These are phyloP conservation scores for Colletotrichum endophyticum DNA, from an alignment of 2,329 filamentous ascomycete genomes.

Conservation along the genomic window DNA sequence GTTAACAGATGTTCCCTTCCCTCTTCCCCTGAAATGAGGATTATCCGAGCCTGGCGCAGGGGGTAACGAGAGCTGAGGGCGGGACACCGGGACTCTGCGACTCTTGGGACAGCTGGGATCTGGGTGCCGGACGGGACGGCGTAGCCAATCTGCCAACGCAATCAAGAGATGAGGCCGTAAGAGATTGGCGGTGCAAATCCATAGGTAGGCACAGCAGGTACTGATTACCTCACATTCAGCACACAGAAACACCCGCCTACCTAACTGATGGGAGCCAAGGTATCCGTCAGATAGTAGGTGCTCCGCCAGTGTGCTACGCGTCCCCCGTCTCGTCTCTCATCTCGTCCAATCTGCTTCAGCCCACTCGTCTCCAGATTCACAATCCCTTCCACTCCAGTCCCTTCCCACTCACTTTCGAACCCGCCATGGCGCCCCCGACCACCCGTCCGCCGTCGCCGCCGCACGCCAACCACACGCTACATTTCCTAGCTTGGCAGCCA, in stretches of 20 bases:
- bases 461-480: background rate
- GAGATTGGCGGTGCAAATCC: background rate
- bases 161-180: background rate
- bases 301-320: background rate
- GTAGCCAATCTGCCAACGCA: conserved; percentile 1
- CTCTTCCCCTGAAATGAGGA: conserved; percentile 17
- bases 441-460: background rate
- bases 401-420: background rate
- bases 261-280: background rate
- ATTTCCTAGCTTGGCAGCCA: background rate
- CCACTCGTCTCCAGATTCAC: background rate
- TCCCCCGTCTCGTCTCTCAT: background rate
- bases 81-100: background rate
- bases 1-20: background rate
- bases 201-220: background rate
- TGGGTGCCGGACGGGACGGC: conserved; percentile 3
- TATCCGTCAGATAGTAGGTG: background rate
- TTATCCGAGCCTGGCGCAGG: conserved; percentile 15
- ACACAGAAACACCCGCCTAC: background rate
- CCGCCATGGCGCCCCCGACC: background rate
- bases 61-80: background rate
- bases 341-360: background rate
- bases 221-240: background rate
- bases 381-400: background rate
- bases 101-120: background rate